phyloP scores from a whole-genome alignment of 371 early-diverging fungal species.

The Conidiobolus coronatus region DNA sequence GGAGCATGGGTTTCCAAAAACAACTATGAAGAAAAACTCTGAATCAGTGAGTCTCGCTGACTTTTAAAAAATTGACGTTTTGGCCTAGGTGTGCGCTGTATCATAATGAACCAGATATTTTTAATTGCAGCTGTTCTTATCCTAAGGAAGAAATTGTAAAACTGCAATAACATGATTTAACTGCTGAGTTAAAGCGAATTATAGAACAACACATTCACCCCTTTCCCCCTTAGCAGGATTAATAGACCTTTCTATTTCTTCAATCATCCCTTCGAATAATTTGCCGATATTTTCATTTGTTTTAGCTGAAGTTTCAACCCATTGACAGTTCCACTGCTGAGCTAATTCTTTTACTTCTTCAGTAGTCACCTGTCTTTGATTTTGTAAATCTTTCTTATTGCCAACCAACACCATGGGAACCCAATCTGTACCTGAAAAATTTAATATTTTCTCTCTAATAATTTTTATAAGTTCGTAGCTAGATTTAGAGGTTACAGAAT shows the following conservation, averaged over 20 bases:
- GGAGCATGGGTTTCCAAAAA: too few species aligned
- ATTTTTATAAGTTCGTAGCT: constrained; percentile 76
- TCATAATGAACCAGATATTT: too few species aligned
- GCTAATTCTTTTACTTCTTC: constrained; percentile 62
- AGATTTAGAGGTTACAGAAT: constrained; percentile 63
- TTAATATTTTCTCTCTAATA: constrained; percentile 85
- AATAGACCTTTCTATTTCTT: constrained; percentile 36
- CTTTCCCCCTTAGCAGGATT: constrained; percentile 31
- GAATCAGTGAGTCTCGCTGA: too few species aligned
- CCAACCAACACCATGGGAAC: constrained; percentile 83
- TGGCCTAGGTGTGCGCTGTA: too few species aligned
- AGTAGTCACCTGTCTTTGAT: constrained; percentile 50
- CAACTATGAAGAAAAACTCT: too few species aligned
- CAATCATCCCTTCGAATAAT: constrained; percentile 40
- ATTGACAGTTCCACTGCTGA: constrained; percentile 56
- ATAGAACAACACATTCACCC: constrained; percentile 21
- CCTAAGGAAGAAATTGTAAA: too few species aligned
- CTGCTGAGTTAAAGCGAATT: too few species aligned
- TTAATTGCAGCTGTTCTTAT: too few species aligned
- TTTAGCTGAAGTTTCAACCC: constrained; percentile 78
- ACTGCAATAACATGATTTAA: too few species aligned
- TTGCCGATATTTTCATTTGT: constrained; percentile 66
- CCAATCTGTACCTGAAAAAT: constrained; percentile 72
- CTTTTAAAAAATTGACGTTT: too few species aligned
- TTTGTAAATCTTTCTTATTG: constrained; percentile 72